phyloP scores from a whole-genome alignment of 192 early-diverging fungal genomes.

The Gonapodya prolifera region DNA sequence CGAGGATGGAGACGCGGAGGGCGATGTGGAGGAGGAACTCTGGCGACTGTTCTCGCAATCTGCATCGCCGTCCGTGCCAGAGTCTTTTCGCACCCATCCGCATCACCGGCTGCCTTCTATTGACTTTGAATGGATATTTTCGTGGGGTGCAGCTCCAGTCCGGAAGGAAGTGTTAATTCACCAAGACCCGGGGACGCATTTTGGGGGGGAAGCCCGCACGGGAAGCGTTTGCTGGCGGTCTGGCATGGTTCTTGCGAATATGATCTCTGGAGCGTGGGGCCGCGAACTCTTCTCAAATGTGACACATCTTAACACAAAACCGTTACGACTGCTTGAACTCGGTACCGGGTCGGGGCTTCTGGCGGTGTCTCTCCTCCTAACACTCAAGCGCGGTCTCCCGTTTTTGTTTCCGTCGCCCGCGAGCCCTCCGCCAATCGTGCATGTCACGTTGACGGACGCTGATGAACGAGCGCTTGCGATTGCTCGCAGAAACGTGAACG shows the following conservation, averaged over 20 bases:
- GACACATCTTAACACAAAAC: not conserved
- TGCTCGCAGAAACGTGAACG: not conserved
- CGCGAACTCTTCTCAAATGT: not conserved
- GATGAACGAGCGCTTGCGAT: not conserved
- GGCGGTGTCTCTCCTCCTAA: not conserved
- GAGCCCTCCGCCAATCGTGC: not conserved
- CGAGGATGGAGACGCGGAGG: too few relatives aligned
- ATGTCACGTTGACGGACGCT: not conserved
- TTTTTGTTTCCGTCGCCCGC: not conserved
- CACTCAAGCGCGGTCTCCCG: not conserved
- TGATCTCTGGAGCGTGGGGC: not conserved
- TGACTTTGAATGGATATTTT: not conserved
- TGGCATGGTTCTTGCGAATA: not conserved
- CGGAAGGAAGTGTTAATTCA: not conserved
- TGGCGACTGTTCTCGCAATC: not conserved
- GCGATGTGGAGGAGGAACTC: not conserved
- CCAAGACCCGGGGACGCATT: not conserved
- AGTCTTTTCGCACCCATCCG: not conserved
- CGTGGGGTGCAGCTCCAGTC: not conserved
- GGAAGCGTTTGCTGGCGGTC: not conserved
- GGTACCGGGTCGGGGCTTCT: not conserved
- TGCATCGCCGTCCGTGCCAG: not conserved
- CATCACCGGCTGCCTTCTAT: not conserved
- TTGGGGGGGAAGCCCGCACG: not conserved
- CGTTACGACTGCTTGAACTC: not conserved